phyloP scores from a whole-genome alignment of 108 stramenopile genomes.

The Nitzschia inconspicua region DNA sequence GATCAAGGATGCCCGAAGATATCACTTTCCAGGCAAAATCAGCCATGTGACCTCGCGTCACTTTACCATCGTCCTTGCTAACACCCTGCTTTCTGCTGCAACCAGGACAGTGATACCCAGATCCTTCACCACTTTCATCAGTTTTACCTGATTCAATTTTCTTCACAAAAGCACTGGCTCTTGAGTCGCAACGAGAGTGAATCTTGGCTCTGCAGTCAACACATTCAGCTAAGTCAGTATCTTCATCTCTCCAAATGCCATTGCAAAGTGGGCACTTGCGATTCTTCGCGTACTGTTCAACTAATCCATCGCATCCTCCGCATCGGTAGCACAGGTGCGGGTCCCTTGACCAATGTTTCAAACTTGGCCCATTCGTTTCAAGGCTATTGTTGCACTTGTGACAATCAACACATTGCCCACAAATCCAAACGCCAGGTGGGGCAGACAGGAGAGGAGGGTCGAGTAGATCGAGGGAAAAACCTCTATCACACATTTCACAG shows the following conservation, averaged over 20 bases:
- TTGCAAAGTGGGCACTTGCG: constrained; percentile 43
- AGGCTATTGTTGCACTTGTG: constrained; percentile 32
- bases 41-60: constrained; percentile 35
- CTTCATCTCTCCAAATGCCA: constrained; percentile 38
- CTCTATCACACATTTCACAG: constrained; percentile 89
- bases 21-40: constrained; percentile 27
- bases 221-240: constrained; percentile 45
- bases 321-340: constrained; percentile 58
- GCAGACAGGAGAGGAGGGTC: constrained; percentile 58
- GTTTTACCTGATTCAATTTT: not conserved
- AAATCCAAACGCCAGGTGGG: constrained; percentile 68
- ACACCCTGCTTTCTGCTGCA: constrained; percentile 26
- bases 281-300: constrained; percentile 16
- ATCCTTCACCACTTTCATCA: not conserved
- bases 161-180: constrained; percentile 21
- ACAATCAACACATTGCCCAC: constrained; percentile 74
- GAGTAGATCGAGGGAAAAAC: constrained; percentile 66
- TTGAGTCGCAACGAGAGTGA: constrained; percentile 33
- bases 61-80: constrained; percentile 19
- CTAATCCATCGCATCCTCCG: constrained; percentile 58
- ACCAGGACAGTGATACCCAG: constrained; percentile 38
- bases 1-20: constrained; percentile 8
- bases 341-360: constrained; percentile 58
- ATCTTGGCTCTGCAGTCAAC: constrained; percentile 27
- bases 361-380: constrained; percentile 31